phyloP scores from a whole-genome alignment of 805 yeast species.

The Nakazawaea anatomiae region DNA sequence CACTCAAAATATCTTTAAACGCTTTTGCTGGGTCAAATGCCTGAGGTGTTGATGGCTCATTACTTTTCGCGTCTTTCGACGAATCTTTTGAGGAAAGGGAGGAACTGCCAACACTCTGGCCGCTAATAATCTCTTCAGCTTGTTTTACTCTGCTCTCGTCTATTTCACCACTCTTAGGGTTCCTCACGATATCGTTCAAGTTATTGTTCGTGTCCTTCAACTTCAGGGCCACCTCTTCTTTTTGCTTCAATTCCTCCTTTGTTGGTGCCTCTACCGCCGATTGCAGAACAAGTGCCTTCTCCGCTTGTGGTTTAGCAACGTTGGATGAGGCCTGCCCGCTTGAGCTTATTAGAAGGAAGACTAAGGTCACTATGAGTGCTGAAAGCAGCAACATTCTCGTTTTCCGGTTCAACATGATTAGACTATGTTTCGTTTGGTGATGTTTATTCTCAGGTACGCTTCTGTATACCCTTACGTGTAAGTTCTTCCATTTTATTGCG shows the following conservation, averaged over 20 bases:
- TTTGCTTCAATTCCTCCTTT: constrained; percentile 13
- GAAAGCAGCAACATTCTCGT: constrained; percentile 35
- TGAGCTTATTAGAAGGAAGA: constrained; percentile 28
- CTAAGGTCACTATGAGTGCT: constrained; percentile 29
- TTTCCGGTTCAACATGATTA: constrained; percentile 20
- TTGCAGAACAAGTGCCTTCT: constrained; percentile 7
- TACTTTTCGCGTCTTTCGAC: constrained; percentile 10
- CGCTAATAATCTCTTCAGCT: constrained; percentile 24
- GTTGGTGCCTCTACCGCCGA: constrained; percentile 13
- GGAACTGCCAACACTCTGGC: neutral
- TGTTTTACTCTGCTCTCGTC: constrained; percentile 36
- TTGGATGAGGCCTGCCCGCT: constrained; percentile 8
- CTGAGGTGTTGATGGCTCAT: neutral
- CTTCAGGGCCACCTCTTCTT: constrained; percentile 5
- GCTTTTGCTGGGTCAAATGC: constrained; percentile 46
- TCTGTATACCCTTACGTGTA: neutral
- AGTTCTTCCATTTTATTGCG: neutral
- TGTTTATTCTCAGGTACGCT: no score
- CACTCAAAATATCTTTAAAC: constrained; percentile 47
- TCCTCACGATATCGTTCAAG: constrained; percentile 22
- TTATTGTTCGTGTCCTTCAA: constrained; percentile 7
- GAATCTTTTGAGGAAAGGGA: constrained; percentile 9
- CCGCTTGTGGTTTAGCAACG: constrained; percentile 5
- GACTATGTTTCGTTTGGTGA: no score
- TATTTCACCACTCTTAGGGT: constrained; percentile 27